Evolutionary conservation across 768 basidiomycete species (phyloP).

Genomic region (Rossbeevera mucosa): DNA sequence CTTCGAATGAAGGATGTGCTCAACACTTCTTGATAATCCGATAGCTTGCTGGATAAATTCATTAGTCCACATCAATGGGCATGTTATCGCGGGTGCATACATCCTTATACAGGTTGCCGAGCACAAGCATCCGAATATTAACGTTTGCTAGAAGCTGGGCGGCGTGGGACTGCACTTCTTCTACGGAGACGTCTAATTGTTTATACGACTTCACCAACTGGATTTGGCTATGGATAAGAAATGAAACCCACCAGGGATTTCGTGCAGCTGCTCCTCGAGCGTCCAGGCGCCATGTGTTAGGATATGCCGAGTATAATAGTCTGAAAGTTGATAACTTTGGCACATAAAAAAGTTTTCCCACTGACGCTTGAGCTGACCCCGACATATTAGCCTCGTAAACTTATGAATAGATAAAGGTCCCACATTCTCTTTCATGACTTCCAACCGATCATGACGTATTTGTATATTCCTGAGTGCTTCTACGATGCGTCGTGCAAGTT

Average conservation of each 20-base stretch:
- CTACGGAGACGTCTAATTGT: conserved; percentile 57
- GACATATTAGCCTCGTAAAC: not conserved
- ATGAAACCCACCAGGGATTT: conserved; percentile 60
- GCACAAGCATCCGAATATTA: conserved; percentile 66
- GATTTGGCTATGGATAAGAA: not conserved
- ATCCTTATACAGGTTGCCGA: conserved; percentile 83
- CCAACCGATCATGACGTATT: conserved; percentile 67
- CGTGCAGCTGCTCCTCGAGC: conserved; percentile 67
- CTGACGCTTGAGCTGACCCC: conserved; percentile 58
- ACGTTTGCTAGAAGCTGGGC: conserved; percentile 56
- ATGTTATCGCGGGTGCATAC: conserved; percentile 38
- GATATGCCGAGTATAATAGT: conserved; percentile 69
- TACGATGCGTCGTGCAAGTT: conserved; percentile 68
- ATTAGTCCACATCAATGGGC: not conserved
- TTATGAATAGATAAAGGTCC: conserved; percentile 10
- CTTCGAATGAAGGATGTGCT: conserved; percentile 55
- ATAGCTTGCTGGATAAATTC: conserved; percentile 62
- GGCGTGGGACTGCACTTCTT: conserved; percentile 65
- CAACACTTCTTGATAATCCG: conserved; percentile 64
- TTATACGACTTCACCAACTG: not conserved
- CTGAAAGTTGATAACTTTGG: conserved; percentile 75
- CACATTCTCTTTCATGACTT: conserved; percentile 83
- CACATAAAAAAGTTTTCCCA: conserved; percentile 87
- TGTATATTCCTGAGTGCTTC: conserved; percentile 60
- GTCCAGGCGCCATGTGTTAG: conserved; percentile 73